Base-by-base conservation (phyloP, 2,329 filamentous ascomycete species). In the Trichoderma sp. region DNA sequence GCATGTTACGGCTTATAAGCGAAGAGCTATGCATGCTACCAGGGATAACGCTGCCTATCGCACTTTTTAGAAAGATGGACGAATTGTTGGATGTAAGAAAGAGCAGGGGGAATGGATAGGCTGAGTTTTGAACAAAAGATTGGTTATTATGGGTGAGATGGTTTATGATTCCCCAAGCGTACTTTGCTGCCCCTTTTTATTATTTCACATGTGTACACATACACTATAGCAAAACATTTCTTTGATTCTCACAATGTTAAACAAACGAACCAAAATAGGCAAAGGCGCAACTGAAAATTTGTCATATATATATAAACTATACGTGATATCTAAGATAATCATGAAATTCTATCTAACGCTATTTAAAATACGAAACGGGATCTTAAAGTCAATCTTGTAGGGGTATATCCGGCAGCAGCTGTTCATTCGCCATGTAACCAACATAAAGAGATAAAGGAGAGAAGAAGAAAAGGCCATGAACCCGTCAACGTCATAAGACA, bases 1-100 rank as follows among this genome's bases (percentile, higher is more conserved):
- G 81, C 93, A 92, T 84, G 87, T 91, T 50, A 90, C 93, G 66
- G 87, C 89, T 78, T 94, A 92, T 83, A 85, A 87, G 80, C 85
- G 88, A 78, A 79, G 81, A 45, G 76, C 79, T 63, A 74, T 38
- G 50, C 78, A 63, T 27, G 29, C 62, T 7, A 38, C 41, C 3
- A 73, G 29, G 67, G 69, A 31, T 8, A 11, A n/a, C n/a, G 31
- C 59, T n/a, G 59, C 59, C 16, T 73, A 73, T 21, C 59, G 56
- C 14, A 73, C 69, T 21, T 21, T 75, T 65, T 66, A 67, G 24
- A 45, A 62, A 14, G 35, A 66, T 45, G 16, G 50, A 4, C 1
- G 60, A 16, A 6, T n/a, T 7, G 18, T 4, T 27, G 72, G 16
- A n/a, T 9, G 31, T 9, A 62, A 59, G 60, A 2, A 38, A 67